Evolutionary conservation across 345 rosid species (phyloP), one percentile per base, ranked within the genome.

Genomic region (Mallotus nudiflorus): DNA sequence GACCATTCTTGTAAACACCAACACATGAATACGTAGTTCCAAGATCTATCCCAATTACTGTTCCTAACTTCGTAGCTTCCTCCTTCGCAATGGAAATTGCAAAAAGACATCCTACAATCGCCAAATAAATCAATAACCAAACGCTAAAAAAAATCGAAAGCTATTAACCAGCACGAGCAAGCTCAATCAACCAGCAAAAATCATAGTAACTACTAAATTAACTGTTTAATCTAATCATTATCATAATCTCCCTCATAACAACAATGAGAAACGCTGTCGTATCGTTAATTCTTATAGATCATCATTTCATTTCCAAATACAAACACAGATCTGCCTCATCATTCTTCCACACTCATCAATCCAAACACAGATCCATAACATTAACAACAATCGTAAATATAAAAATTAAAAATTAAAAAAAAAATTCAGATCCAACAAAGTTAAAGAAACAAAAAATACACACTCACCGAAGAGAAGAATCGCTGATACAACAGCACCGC

Each of bases 11-110:
- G 86, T 94, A 94, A 44, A 94, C 98, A 78, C 97, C 98, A 50
- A 94, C 98, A 80, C 98, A 94, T 0, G 98, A 94, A 64, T 94
- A 94, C 0, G 98, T 94, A 9, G 98, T 94, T 0, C 98, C 98
- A 29, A 94, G 96, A 69, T 94, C 98, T 33, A 94, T 94, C 61
- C 98, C 98, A 18, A 94, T 94, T 0, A 91, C 97, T 4, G 98
- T 87, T 65, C 98, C 98, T 75, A 94, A 73, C 86, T 91, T 91
- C 0, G 88, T 72, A 37, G 91, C 85, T 62, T 89, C 91, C 82
- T 89, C 85, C 75, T 86, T 85, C 2, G 86, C 96, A 60, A 80
- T 78, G n/a, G 88, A 84, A 57, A 82, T 74, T 18, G 89, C 88
- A 78, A 88, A 86, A 3, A 83, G 75, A 66, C 85, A 83, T 61